Evolutionary conservation across 1,284 basidiomycete species (phyloP), one percentile per base, ranked within the genome.

Genomic region (Leccinum subrobustum): DNA sequence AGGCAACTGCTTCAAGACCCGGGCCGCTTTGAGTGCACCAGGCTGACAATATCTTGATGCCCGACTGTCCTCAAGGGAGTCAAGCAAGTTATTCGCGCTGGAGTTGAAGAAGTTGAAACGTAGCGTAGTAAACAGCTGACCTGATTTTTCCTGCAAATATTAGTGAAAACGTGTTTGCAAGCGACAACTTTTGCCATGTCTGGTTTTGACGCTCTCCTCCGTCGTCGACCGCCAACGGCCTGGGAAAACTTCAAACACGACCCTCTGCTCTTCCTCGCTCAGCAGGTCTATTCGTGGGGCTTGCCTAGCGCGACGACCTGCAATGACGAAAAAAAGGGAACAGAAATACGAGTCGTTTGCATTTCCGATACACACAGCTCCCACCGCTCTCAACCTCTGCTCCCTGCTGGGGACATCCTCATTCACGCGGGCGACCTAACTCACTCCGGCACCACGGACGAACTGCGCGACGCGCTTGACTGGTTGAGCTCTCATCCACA

Each of bases 231-330:
- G 25, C 25, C 25, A 27, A 27, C 25, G 25, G 25, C 25, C 25
- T 27, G 25, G 60, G 60, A 62, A 11, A 31, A 62, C 42, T 57
- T 62, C 54, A 58, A 53, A 47, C 31, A 52, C 5, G 35, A 61
- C 35, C 52, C 52, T 16, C 54, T 63, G n/a, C 44, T 58, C 37
- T 62, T 63, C 33, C 60, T 63, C 12, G 60, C 61, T 31, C 60
- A 29, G 35, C 42, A 7, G 4, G 29, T 58, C n/a, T 62, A 63
- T 23, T 31, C 42, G 12, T 62, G 60, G 47, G 29, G 48, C 29
- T 23, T 44, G 31, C 29, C 37, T 1, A 23, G n/a, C 6, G 7
- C 18, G 3, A 18, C 14, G 23, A 35, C 39, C 16, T 39, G 39
- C 39, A 29, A 27, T 27, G 25, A 27, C 25, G 25, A 27, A 27